A percentile compares a stretch with the other conserved stretches of the same genome.
Evolutionary conservation across 306 rosid genomes (phyloP).

Genomic region (Heteromeles arbutifolia): DNA sequence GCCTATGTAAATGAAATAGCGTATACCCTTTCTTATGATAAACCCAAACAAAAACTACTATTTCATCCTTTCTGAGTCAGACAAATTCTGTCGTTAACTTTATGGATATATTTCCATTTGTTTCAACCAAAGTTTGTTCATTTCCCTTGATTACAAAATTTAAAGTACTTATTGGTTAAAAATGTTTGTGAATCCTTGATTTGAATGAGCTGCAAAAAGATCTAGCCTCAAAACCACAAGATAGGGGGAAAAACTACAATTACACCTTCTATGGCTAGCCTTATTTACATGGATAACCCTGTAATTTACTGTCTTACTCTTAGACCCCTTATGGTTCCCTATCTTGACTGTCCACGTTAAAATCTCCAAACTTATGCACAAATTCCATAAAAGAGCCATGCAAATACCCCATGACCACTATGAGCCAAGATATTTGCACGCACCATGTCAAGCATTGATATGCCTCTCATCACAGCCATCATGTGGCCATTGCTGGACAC

Average conservation of each 20-base stretch:
- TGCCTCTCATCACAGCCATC: background rate
- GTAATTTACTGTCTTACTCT: background rate
- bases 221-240: background rate
- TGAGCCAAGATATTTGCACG: background rate
- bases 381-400: background rate
- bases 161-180: background rate
- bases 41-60: background rate
- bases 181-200: background rate
- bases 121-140: background rate
- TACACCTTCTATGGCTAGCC: background rate
- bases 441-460: background rate
- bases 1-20: background rate
- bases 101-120: background rate
- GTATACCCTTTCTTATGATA: background rate
- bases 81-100: background rate
- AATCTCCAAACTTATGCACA: background rate
- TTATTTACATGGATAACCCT: background rate
- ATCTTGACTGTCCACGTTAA: background rate
- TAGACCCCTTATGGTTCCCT: background rate
- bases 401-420: background rate
- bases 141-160: background rate
- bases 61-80: background rate
- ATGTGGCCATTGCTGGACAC: background rate
- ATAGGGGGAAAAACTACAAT: background rate
- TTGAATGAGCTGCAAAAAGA: background rate